phyloP scores from a whole-genome alignment of 495 filamentous ascomycete species.

The Hypoxylon rickii region DNA sequence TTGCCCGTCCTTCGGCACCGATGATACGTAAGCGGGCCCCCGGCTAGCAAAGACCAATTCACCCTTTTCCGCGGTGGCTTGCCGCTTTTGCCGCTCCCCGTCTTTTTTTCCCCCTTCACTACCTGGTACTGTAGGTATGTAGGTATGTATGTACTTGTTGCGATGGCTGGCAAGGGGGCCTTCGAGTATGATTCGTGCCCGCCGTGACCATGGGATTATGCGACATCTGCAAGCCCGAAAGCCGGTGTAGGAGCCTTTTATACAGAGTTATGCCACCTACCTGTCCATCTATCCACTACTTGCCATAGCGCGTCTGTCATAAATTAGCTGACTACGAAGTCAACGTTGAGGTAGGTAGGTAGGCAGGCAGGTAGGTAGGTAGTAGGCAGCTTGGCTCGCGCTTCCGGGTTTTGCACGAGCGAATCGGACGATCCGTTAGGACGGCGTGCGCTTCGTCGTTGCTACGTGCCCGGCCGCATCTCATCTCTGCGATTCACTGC shows the following conservation, averaged over 20 bases:
- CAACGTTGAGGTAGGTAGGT: too few species aligned
- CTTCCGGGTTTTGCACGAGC: not conserved
- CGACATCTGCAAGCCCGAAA: not conserved
- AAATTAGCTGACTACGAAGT: too few species aligned
- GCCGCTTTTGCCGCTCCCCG: conserved; percentile 28
- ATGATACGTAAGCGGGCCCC: not conserved
- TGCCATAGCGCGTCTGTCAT: too few species aligned
- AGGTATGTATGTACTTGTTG: not conserved
- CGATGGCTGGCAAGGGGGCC: too few species aligned
- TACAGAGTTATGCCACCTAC: too few species aligned
- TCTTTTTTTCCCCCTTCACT: not conserved
- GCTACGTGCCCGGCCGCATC: not conserved
- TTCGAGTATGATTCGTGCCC: not conserved
- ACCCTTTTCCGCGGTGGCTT: conserved; percentile 25
- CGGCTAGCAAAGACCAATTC: conserved; percentile 8
- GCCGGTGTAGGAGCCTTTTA: not conserved
- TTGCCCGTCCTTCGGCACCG: not conserved
- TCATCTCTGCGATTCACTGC: not conserved
- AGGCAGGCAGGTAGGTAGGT: not conserved
- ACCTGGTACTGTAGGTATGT: conserved; percentile 1
- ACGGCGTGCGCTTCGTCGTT: not conserved
- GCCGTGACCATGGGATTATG: not conserved
- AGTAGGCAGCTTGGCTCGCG: not conserved
- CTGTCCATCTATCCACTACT: too few species aligned
- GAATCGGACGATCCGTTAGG: not conserved